phyloP scores from a whole-genome alignment of 208 protist genomes.

The Acanthamoeba lenticulata region DNA sequence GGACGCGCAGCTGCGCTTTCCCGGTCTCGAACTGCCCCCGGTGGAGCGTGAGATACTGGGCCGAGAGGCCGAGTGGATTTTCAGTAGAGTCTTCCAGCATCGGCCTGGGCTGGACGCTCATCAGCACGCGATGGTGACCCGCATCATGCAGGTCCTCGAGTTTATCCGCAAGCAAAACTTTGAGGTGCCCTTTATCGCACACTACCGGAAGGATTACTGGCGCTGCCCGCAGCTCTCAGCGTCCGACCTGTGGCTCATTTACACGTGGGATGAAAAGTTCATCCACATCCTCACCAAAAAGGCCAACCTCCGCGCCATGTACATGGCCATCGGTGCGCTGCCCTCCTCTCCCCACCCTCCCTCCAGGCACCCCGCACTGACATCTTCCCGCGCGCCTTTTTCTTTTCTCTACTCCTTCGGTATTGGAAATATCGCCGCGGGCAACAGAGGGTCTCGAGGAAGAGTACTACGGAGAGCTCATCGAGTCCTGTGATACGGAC shows the following conservation, averaged over 20 bases:
- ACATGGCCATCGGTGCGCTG: neutral
- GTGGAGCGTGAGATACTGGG: neutral
- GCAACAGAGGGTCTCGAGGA: neutral
- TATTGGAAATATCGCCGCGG: neutral
- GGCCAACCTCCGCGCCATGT: slow-evolving; percentile 27
- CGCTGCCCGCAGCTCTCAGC: neutral
- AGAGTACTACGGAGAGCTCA: slow-evolving; percentile 9
- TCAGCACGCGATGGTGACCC: neutral
- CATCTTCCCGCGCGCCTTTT: neutral
- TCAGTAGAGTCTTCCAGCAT: neutral
- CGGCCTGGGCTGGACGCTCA: neutral
- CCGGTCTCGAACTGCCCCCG: neutral
- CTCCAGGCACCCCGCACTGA: neutral
- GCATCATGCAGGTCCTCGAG: slow-evolving; percentile 3
- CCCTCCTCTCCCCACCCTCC: neutral
- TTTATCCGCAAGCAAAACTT: neutral
- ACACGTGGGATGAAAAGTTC: slow-evolving; percentile 60
- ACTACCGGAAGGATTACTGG: slow-evolving; percentile 15
- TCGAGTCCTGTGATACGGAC: slow-evolving; percentile 21
- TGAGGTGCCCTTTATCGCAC: slow-evolving; percentile 32
- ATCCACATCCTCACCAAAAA: slow-evolving; percentile 13
- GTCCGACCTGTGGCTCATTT: slow-evolving; percentile 17
- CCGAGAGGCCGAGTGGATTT: slow-evolving; percentile 58
- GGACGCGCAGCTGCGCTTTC: neutral
- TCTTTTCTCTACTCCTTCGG: no score